Evolutionary conservation across 2,329 filamentous ascomycete genomes (phyloP), one percentile per base, ranked within the genome.

Genomic region (Pseudogymnoascus pannorum): DNA sequence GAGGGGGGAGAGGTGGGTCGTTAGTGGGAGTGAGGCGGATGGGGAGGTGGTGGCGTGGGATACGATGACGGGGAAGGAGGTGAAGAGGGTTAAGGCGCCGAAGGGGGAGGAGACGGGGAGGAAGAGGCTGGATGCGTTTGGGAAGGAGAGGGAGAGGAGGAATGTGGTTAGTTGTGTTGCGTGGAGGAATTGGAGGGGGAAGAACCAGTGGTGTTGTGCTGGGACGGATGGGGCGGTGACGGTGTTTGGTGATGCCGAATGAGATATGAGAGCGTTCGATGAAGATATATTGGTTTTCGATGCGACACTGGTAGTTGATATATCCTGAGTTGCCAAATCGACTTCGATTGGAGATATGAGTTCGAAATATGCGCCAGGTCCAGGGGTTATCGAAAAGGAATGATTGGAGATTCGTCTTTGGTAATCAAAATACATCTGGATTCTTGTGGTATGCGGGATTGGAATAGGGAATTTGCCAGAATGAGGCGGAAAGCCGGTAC

Each of bases 1-100:
- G 29, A 57, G 31, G 20, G 86, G 83, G 65, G 93, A 96, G 74
- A 86, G 84, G 63, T 87, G 88, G 57, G 90, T 94, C 1, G 69
- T 97, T 3, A 88, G 85, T 58, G 93, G 93, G 6, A 91, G 92
- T 69, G 92, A 97, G 74, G 79, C 82, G 70, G 65, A 67, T 64
- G 65, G 61, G 40, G 62, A 72, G 62, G 70, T 73, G 2, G 91
- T 87, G 77, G 90, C 85, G 1, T 97, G 93, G 93, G 92, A 97
- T 75, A 76, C 96, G 18, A 72, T 96, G 60, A 87, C 82, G 5
- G 92, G 91, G 1, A 82, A 86, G 60, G 72, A 89, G 58, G 78
- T 84, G 62, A 84, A 88, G 31, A 84, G 78, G 66, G 75, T 96
- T 5, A 75, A 72, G 35, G 77, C 84, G 3, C 75, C 70, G 14